A percentile compares a stretch with the other conserved stretches of the same genome.
These are phyloP conservation scores for Datura wrightii DNA, from an alignment of 257 asterid genomes.

Conservation along the genomic window DNA sequence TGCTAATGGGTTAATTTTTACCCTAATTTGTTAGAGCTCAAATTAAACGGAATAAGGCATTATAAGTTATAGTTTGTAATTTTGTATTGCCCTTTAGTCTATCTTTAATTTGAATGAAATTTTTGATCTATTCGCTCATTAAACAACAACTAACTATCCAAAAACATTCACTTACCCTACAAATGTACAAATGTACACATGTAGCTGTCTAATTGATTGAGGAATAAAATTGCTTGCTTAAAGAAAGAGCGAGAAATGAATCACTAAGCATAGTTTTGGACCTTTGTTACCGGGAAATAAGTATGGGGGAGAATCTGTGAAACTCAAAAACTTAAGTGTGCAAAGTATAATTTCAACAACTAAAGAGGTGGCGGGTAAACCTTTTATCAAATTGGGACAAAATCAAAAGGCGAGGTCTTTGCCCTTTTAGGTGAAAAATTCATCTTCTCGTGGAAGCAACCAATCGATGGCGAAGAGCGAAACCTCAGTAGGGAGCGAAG, in stretches of 20 bases:
- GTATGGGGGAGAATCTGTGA: neutral
- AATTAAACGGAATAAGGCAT: too few relatives aligned
- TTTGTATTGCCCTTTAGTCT: too few relatives aligned
- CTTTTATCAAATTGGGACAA: neutral
- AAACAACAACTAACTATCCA: too few relatives aligned
- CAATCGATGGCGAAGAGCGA: slow-evolving; percentile 51
- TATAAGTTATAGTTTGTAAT: too few relatives aligned
- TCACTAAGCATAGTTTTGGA: neutral
- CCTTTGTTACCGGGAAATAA: slow-evolving; percentile 14
- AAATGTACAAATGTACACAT: too few relatives aligned
- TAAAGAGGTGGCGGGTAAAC: neutral
- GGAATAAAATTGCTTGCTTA: neutral
- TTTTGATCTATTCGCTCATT: too few relatives aligned
- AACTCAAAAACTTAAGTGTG: neutral
- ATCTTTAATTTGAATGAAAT: too few relatives aligned
- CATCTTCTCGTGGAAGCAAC: slow-evolving; percentile 17
- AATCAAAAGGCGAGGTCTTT: slow-evolving; percentile 28
- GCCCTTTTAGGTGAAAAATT: neutral
- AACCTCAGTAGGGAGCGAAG: slow-evolving; percentile 43
- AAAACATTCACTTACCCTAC: too few relatives aligned
- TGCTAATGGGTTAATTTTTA: too few relatives aligned
- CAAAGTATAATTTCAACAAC: neutral
- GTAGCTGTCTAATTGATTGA: neutral
- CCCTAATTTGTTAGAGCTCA: too few relatives aligned
- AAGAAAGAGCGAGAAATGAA: neutral